These are phyloP conservation scores for Cladosporium sp. DNA, from an alignment of 2,329 filamentous ascomycete species.

Conservation along the genomic window DNA sequence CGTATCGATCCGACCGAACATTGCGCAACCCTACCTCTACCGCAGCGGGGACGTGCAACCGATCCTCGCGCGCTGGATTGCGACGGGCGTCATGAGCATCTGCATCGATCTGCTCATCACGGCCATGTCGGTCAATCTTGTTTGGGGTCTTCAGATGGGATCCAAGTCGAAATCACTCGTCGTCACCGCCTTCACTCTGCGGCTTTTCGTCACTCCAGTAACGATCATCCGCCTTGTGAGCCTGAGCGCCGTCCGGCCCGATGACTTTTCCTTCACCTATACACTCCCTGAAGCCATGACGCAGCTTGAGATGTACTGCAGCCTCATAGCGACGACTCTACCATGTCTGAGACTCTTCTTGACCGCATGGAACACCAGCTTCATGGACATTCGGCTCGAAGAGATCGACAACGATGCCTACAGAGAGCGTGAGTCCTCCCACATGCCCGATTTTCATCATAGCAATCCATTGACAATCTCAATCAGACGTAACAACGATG, in stretches of 20 bases:
- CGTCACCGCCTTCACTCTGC: slow-evolving; percentile 15
- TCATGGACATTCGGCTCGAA: slow-evolving; percentile 11
- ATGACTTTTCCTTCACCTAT: slow-evolving; percentile 15
- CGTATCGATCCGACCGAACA: slow-evolving; percentile 2
- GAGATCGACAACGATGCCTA: slow-evolving; percentile 9
- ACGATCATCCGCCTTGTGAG: slow-evolving; percentile 13
- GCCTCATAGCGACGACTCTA: slow-evolving; percentile 16
- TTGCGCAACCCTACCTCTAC: slow-evolving; percentile 10
- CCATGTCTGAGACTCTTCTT: slow-evolving; percentile 19
- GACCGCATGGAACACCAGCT: slow-evolving; percentile 18
- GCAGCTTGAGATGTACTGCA: slow-evolving; percentile 18
- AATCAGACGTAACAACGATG: slow-evolving; percentile 1
- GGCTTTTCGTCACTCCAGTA: slow-evolving; percentile 13
- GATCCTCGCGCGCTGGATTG: slow-evolving; percentile 4
- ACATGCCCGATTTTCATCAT: not conserved
- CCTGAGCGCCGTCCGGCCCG: slow-evolving; percentile 4
- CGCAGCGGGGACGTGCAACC: not conserved
- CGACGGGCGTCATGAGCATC: slow-evolving; percentile 7
- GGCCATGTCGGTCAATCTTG: slow-evolving; percentile 10
- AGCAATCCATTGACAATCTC: not conserved
- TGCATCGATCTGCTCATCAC: slow-evolving; percentile 10
- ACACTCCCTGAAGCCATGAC: slow-evolving; percentile 13
- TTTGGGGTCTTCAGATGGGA: slow-evolving; percentile 16
- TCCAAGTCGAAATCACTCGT: slow-evolving; percentile 14
- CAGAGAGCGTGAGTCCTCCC: slow-evolving; percentile 3